Evolutionary conservation across 2,329 filamentous ascomycete species (phyloP), one percentile per base, ranked within the genome.

Genomic region (Apiospora hydei): DNA sequence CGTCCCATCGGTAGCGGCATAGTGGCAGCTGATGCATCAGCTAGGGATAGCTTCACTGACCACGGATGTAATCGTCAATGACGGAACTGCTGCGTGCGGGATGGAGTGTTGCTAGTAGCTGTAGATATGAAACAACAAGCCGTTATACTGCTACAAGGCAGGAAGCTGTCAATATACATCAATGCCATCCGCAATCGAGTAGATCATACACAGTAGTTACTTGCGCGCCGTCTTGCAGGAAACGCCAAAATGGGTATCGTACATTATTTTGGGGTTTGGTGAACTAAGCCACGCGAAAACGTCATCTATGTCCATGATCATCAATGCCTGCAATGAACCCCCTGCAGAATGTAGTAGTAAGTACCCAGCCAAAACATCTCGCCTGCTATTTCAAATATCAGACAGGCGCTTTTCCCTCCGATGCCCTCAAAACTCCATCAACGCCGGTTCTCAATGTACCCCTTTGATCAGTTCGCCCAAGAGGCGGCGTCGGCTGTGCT

Each of bases 241-340:
- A 64, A 64, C 57, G 18, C 57, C 57, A 41, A 64, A 61, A n/a
- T 64, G 57, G 57, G 57, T 64, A 64, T 64, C 57, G 57, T 64
- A 64, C 57, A 64, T 64, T 64, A 64, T 64, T 64, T 41, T 64
- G 57, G 34, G 30, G 18, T 38, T 41, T n/a, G 34, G 57, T 41
- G 18, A 18, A 41, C 57, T 41, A 14, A 61, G 46, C 57, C 34
- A 41, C 57, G n/a, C 21, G 57, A 64, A 64, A 41, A 64, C 34
- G 57, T 64, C 57, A 64, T 64, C 57, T 64, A 64, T 64, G 57
- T 41, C 57, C 57, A 64, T 64, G 57, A 64, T 64, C 57, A 41
- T 64, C 57, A 41, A n/a, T 38, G 34, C 57, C 57, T 64, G 57
- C 34, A 41, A 64, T 41, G 57, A 41, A 64, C 57, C 57, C 57